Evolutionary conservation across 805 yeast genomes (phyloP), one percentile per base, ranked within the genome.

Genomic region (Kuraishia borneana): DNA sequence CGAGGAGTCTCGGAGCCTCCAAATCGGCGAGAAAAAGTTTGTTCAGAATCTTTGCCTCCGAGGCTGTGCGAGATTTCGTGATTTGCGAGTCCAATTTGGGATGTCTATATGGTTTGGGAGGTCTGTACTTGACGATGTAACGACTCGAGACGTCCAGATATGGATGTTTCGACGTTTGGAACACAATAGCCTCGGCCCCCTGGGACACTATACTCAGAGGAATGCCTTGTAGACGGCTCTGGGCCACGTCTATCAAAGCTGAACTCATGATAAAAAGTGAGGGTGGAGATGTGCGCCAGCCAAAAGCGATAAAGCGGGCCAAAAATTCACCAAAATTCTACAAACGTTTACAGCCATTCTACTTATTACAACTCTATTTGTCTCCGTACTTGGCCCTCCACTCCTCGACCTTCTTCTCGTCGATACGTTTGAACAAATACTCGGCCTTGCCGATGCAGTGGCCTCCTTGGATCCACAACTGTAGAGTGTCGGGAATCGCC

Each of bases 371-470:
- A 23, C 12, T n/a, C 51, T 80, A 79, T 45, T 74, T 66, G 31
- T 96, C 97, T 39, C 96, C 95, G 51, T 81, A 92, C 56, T 72
- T 70, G 36, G 63, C 59, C 64, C 94, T 80, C 94, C 96, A 85
- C 50, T 74, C 81, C 7, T 74, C 92, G 41, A 88, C 68, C 66
- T 82, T 80, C 62, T 76, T 76, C 50, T 83, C 94, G 44, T 89
- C 97, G 46, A 92, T 92, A 63, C 96, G 77, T 51, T 69, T 72
- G 70, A 92, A 92, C 61, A 92, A 67, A 61, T 92, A 87, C 62
- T 84, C 83, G 13, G 97, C 89, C 54, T 83, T 78, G 41, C 85
- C 89, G 42, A 92, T 81, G 59, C 80, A 74, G 58, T 92, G 98
- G 23, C 94, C 96, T 23, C 71, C 73, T 46, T 66, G 61, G 44